Percentiles rank a stretch among this genome's conserved stretches.
phyloP scores from a whole-genome alignment of 768 basidiomycete genomes.

The Candolleomyces efflorescens region DNA sequence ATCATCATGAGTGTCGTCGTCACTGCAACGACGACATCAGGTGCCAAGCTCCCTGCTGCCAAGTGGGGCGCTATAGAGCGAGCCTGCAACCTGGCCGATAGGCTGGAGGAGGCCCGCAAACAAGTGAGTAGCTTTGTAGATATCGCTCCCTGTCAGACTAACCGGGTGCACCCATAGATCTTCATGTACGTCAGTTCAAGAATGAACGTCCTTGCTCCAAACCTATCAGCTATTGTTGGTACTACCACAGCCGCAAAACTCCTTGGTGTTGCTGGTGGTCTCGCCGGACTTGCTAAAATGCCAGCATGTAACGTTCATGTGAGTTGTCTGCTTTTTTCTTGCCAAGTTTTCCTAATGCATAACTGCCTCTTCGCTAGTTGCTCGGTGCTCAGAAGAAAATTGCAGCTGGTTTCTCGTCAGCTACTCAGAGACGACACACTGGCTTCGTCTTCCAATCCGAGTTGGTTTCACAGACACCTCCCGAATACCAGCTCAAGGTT shows the following conservation, averaged over 20 bases:
- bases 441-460: conserved; percentile 97
- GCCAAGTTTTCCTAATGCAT: background rate
- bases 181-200: conserved; percentile 99
- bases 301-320: conserved; percentile 95
- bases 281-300: conserved; percentile 88
- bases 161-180: conserved; percentile 49
- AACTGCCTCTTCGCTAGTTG: conserved; percentile 43
- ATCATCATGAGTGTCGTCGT: conserved; percentile 95
- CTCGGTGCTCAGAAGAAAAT: conserved; percentile 93
- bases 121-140: conserved; percentile 44
- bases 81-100: conserved; percentile 87
- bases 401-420: conserved; percentile 88
- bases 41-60: conserved; percentile 60
- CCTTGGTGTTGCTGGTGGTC: conserved; percentile 93
- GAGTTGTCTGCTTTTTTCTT: conserved; percentile 24
- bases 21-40: conserved; percentile 88
- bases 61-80: conserved; percentile 80
- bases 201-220: conserved; percentile 98
- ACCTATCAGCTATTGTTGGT: conserved; percentile 97
- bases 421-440: conserved; percentile 84
- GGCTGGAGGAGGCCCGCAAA: conserved; percentile 85
- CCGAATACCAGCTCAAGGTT: conserved; percentile 87
- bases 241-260: conserved; percentile 98
- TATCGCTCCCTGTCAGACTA: background rate
- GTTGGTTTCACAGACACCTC: conserved; percentile 76